A percentile compares a stretch with the other conserved stretches of the same genome.
phyloP scores from a whole-genome alignment of 495 filamentous ascomycete species.

The Pseudomonodictys pantanalensis region DNA sequence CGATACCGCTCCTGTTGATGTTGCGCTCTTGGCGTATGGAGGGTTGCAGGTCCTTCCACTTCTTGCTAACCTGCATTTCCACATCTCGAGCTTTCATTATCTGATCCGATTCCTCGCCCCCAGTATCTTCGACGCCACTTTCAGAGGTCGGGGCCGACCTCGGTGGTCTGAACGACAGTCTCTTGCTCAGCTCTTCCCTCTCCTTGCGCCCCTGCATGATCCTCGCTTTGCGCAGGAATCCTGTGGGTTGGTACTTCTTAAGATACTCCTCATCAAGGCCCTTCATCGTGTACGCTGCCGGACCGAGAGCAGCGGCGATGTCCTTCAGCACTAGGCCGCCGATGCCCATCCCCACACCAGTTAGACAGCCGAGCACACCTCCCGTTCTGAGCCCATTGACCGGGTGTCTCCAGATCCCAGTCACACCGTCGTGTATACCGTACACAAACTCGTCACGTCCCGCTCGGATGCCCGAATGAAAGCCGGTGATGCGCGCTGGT shows the following conservation, averaged over 20 bases:
- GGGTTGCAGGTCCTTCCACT: no score
- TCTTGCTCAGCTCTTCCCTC: constrained; percentile 6
- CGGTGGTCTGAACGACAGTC: neutral
- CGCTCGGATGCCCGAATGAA: constrained; percentile 64
- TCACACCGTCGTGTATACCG: constrained; percentile 71
- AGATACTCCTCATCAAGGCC: constrained; percentile 50
- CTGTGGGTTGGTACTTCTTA: constrained; percentile 34
- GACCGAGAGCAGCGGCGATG: constrained; percentile 60
- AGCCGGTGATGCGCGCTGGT: constrained; percentile 61
- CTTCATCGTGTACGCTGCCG: constrained; percentile 63
- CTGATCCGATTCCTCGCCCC: no score
- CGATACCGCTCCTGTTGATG: no score
- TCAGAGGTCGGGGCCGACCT: neutral
- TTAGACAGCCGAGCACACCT: constrained; percentile 58
- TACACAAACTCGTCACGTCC: constrained; percentile 65
- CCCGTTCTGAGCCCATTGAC: constrained; percentile 58
- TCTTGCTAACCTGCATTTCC: no score
- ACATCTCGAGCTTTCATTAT: no score
- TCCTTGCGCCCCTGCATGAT: constrained; percentile 37
- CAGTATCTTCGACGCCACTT: neutral
- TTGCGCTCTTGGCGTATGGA: no score
- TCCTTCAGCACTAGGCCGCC: constrained; percentile 72
- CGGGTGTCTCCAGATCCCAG: constrained; percentile 66
- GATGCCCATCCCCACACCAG: constrained; percentile 71
- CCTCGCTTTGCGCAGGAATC: constrained; percentile 29